Evolutionary conservation across 1,284 basidiomycete species (phyloP).

Genomic region (Pseudozyma thailandica): DNA sequence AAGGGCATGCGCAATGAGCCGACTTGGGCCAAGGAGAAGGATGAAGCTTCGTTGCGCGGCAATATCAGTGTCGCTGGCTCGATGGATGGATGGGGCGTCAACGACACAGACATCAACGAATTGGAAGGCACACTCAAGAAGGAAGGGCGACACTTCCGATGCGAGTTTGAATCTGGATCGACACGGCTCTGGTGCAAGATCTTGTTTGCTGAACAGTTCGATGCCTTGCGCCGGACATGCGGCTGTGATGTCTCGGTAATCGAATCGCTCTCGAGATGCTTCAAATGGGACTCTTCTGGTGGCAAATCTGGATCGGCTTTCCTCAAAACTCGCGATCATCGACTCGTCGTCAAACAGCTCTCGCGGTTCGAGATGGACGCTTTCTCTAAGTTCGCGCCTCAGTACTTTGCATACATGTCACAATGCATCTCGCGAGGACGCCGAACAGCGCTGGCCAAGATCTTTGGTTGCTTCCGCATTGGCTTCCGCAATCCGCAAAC

Average conservation of each 20-base stretch:
- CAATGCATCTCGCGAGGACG: constrained; percentile 73
- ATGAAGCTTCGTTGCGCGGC: constrained; percentile 72
- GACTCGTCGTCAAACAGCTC: constrained; percentile 97
- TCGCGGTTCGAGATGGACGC: constrained; percentile 91
- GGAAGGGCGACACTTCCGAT: constrained; percentile 64
- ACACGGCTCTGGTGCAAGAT: constrained; percentile 93
- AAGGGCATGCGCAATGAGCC: constrained; percentile 47
- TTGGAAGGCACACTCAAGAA: constrained; percentile 57
- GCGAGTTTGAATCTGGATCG: constrained; percentile 72
- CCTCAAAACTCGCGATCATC: constrained; percentile 88
- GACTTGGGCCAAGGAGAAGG: constrained; percentile 29
- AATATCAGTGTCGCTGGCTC: constrained; percentile 70
- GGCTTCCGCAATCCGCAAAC: constrained; percentile 85
- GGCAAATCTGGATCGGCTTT: constrained; percentile 98
- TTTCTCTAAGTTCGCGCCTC: constrained; percentile 95
- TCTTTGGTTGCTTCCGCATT: constrained; percentile 96
- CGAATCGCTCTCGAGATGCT: constrained; percentile 89
- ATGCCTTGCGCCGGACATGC: constrained; percentile 88
- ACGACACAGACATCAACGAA: constrained; percentile 40
- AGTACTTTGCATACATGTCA: constrained; percentile 97
- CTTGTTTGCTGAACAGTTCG: constrained; percentile 96
- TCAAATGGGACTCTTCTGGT: constrained; percentile 94
- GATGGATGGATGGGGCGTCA: constrained; percentile 41
- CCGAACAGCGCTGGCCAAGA: constrained; percentile 93
- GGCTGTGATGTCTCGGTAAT: constrained; percentile 93